Conservation (phyloP, 2,329 filamentous ascomycete genomes). For the Aspergillus brunneoviolaceus region DNA sequence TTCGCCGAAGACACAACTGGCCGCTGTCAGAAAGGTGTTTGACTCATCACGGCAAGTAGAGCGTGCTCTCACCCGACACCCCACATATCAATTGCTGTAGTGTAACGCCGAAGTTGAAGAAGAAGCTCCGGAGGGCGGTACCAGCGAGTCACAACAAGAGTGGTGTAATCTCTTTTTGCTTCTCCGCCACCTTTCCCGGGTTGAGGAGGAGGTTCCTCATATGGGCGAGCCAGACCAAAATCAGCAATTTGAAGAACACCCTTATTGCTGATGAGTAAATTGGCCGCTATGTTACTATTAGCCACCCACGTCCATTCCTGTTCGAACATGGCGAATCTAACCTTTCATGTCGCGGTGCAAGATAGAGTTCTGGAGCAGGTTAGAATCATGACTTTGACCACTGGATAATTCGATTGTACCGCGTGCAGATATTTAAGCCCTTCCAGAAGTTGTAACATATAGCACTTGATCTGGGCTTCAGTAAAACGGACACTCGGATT, state of each 20-base stretch:
- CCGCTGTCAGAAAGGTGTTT: slow-evolving; percentile 21
- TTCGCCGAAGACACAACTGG: slow-evolving; percentile 92
- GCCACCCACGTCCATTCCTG: not conserved
- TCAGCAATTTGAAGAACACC: slow-evolving; percentile 95
- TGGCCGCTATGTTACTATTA: slow-evolving; percentile 62
- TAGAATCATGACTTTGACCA: slow-evolving; percentile 10
- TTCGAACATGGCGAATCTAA: slow-evolving; percentile 18
- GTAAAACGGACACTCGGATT: slow-evolving; percentile 88
- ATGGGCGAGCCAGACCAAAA: slow-evolving; percentile 91
- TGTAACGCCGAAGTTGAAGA: slow-evolving; percentile 84
- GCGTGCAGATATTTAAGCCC: slow-evolving; percentile 89
- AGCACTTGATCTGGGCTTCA: slow-evolving; percentile 94
- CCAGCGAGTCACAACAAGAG: slow-evolving; percentile 95
- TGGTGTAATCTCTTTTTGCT: slow-evolving; percentile 87
- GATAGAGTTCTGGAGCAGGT: slow-evolving; percentile 62
- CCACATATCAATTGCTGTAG: slow-evolving; percentile 98
- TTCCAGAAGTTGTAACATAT: slow-evolving; percentile 88
- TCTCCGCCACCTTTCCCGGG: slow-evolving; percentile 78
- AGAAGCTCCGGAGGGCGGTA: slow-evolving; percentile 93
- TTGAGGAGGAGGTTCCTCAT: slow-evolving; percentile 78
- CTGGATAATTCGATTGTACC: slow-evolving; percentile 32
- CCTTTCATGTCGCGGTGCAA: slow-evolving; percentile 95
- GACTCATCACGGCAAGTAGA: slow-evolving; percentile 28
- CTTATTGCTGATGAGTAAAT: slow-evolving; percentile 90
- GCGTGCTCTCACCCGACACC: slow-evolving; percentile 71